Base-by-base conservation (phyloP, 345 rosid species). In the Pugionium dolabratum region DNA sequence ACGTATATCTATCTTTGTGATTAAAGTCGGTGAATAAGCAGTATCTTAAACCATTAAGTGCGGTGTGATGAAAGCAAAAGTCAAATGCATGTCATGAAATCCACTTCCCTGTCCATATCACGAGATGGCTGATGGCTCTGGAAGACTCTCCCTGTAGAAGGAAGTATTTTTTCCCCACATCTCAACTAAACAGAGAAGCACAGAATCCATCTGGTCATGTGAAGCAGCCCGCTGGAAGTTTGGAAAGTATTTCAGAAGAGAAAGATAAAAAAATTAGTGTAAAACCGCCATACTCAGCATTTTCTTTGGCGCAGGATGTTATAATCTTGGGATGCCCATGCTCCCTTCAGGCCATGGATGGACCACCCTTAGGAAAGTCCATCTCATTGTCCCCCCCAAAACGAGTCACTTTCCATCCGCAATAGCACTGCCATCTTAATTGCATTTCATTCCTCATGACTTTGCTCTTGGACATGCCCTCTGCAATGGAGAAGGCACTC, bases 261-360 rank as follows among this genome's bases (percentile, higher is more conserved):
- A 79, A 67, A 65, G 68, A 40, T 29, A 40, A 31, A 40, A 36
- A 61, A 72, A 76, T 69, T 85, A 73, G 76, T 76, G 81, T 81
- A 71, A 85, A 79, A 83, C 79, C 89, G 90, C 93, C 88, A 77
- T 84, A 72, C 84, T 89, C 89, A 89, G 77, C 86, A 81, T 87
- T 86, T 89, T 89, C 88, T 89, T 92, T 92, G 96, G 64, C 88
- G 93, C 98, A 92, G 95, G 96, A 79, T 83, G 72, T 61, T 67
- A 78, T 28, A 42, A 43, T 28, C 85, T 75, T 84, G 90, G 88
- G 73, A 77, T 72, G 67, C 79, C 78, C 76, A 69, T 82, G 69
- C 82, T 68, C 82, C 66, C 69, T 78, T 81, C 53, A 73, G 85
- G 76, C 76, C 71, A 82, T 76, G 93, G 86, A 81, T 81, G 83